These are phyloP conservation scores for Metschnikowia cerradonensis DNA, from an alignment of 805 yeast species.

Conservation along the genomic window DNA sequence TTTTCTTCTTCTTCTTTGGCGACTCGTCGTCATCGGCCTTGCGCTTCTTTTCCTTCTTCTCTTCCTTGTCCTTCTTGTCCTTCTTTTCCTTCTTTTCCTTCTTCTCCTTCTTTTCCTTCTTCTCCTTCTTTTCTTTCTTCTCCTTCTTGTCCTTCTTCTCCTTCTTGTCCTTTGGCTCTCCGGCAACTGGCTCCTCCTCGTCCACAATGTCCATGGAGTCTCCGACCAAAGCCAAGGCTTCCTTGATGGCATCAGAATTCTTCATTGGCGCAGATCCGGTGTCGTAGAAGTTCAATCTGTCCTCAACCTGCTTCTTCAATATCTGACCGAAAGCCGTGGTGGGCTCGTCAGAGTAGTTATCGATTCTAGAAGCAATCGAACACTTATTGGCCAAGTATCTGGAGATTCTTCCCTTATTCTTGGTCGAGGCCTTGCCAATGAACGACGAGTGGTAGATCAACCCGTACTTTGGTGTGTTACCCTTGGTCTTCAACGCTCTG, in stretches of 20 bases:
- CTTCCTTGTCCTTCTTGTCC: slow-evolving; percentile 35
- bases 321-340: slow-evolving; percentile 84
- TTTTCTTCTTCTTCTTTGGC: slow-evolving; percentile 42
- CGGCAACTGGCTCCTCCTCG: slow-evolving; percentile 11
- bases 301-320: slow-evolving; percentile 95
- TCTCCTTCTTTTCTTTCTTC: slow-evolving; percentile 20
- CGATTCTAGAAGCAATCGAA: slow-evolving; percentile 98
- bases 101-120: slow-evolving; percentile 26
- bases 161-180: slow-evolving; percentile 14
- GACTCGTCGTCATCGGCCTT: slow-evolving; percentile 37
- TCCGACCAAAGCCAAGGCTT: slow-evolving; percentile 71
- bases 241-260: slow-evolving; percentile 89
- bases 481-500: slow-evolving; percentile 97
- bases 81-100: slow-evolving; percentile 30
- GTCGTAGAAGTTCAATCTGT: slow-evolving; percentile 91
- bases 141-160: slow-evolving; percentile 8
- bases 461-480: slow-evolving; percentile 98
- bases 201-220: slow-evolving; percentile 29
- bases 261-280: slow-evolving; percentile 96
- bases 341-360: slow-evolving; percentile 94
- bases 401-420: slow-evolving; percentile 98
- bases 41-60: slow-evolving; percentile 35
- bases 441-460: slow-evolving; percentile 93
- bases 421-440: slow-evolving; percentile 97
- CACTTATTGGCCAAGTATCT: slow-evolving; percentile 98